A percentile compares a stretch with the other conserved stretches of the same genome.
Conservation (phyloP, 352 stramenopile genomes). For the Globisporangium paddicum region DNA sequence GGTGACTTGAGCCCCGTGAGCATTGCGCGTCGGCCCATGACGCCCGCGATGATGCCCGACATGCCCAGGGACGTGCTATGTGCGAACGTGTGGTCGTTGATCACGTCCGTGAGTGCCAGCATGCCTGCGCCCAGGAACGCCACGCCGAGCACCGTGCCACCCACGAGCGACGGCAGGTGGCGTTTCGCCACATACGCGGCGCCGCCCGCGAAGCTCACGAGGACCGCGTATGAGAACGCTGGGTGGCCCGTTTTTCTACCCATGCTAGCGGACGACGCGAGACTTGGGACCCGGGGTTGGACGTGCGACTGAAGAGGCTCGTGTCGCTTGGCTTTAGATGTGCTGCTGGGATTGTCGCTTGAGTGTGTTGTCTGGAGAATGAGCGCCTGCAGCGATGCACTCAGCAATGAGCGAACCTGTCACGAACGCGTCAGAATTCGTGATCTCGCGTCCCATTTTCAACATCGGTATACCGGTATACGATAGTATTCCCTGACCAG, state of each 20-base stretch:
- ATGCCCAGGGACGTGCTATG: conserved; percentile 66
- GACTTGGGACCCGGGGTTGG: no score
- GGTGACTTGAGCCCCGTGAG: conserved; percentile 40
- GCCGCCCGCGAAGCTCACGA: conserved; percentile 58
- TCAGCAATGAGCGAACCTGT: no score
- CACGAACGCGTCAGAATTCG: not conserved
- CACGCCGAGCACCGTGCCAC: conserved; percentile 51
- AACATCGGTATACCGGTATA: not conserved
- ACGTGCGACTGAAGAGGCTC: no score
- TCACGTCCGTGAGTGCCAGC: conserved; percentile 63
- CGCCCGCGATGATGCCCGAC: conserved; percentile 56
- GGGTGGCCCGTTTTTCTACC: conserved; percentile 35
- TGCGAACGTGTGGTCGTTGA: conserved; percentile 66
- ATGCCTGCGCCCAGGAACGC: conserved; percentile 62
- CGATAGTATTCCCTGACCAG: not conserved
- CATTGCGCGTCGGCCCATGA: conserved; percentile 50
- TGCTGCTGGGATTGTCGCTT: not conserved
- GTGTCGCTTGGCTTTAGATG: not conserved
- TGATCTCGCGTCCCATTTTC: not conserved
- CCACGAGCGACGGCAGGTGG: conserved; percentile 62
- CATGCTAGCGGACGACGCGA: conserved; percentile 15
- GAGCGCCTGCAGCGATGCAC: no score
- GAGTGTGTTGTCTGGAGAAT: no score
- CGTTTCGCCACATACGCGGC: conserved; percentile 57
- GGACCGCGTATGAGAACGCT: conserved; percentile 66